Base-by-base conservation (phyloP, 2,329 filamentous ascomycete species). In the Didymella lethalis region DNA sequence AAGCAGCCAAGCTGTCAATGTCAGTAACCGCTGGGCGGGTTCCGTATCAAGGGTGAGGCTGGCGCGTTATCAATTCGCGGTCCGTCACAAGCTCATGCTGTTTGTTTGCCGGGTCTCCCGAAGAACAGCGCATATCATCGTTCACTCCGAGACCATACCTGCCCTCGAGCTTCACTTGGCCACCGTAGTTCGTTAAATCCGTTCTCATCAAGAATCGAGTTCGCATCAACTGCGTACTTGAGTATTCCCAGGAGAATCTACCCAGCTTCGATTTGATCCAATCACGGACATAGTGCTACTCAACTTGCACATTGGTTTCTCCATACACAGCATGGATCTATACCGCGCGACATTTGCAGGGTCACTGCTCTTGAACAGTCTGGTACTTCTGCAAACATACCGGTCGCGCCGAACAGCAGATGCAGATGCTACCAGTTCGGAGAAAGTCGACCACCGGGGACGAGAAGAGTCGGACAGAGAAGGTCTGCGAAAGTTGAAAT, bases 401-500 rank as follows among this genome's bases (percentile, higher is more conserved):
- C 71, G 67, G 25, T 55, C 67, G 18, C 66, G 63, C 31, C 62
- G 61, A 25, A 57, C 47, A 4, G 55, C 49, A 12, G 40, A 50
- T 18, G 44, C 59, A 8, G 57, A 64, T 8, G 26, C 58, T 8
- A 49, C 55, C 7, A 54, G 34, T 31, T 34, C 62, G 10, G 65
- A 71, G 34, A 71, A 72, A 49, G 55, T 65, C 23, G 67, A 72
- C 43, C 67, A 66, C 53, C 63, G 68, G 48, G 68, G 64, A 18
- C 65, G 68, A 34, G 56, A 61, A 32, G 66, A 71, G 11, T 64
- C 64, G 3, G 70, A 73, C 40, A 61, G 61, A 40, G 65, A 74
- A 40, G 69, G 72, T 36, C 64, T 77, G 26, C 64, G 62, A 31
- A 75, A 74, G 44, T 75, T 81, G 59, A 81, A 81, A 66, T 68